Evolutionary conservation across 176 grass and related monocot genomes (phyloP).

Genomic region (Neostapfia colusana): DNA sequence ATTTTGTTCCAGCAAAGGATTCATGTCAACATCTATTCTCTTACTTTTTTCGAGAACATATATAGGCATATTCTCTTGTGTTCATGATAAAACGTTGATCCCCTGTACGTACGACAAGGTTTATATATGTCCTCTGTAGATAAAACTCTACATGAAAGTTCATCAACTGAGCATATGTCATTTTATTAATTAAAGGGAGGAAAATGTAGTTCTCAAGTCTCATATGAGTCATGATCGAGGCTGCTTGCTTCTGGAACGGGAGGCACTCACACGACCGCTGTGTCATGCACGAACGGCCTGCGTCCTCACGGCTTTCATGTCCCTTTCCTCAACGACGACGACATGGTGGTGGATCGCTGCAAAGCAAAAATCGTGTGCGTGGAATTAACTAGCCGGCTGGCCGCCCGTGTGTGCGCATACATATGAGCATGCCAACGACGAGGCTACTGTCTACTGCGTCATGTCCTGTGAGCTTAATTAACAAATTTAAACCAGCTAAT

Average conservation of each 20-base stretch:
- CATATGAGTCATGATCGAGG: conserved; percentile 43
- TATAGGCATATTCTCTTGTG: too few relatives aligned
- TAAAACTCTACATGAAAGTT: too few relatives aligned
- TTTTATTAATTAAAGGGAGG: neutral
- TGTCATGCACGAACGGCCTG: conserved; percentile 20
- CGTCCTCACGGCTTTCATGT: conserved; percentile 36
- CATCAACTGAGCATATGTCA: too few relatives aligned
- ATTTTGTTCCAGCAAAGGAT: neutral
- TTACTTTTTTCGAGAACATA: conserved; percentile 17
- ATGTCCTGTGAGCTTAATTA: conserved; percentile 24
- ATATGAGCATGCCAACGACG: conserved; percentile 24
- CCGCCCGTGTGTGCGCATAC: conserved; percentile 7
- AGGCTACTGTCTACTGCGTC: neutral
- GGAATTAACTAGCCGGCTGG: conserved; percentile 9
- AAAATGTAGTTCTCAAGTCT: conserved; percentile 26
- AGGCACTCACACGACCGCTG: conserved; percentile 29
- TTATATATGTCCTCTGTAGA: too few relatives aligned
- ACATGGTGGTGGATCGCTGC: conserved; percentile 21
- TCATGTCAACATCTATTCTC: conserved; percentile 35
- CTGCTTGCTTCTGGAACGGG: conserved; percentile 25
- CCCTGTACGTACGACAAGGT: too few relatives aligned
- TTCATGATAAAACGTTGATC: too few relatives aligned
- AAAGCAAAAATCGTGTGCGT: conserved; percentile 12
- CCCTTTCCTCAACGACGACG: neutral
- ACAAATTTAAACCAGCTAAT: conserved; percentile 7